phyloP scores from a whole-genome alignment of 208 protist genomes.

The Trypanosoma mega region DNA sequence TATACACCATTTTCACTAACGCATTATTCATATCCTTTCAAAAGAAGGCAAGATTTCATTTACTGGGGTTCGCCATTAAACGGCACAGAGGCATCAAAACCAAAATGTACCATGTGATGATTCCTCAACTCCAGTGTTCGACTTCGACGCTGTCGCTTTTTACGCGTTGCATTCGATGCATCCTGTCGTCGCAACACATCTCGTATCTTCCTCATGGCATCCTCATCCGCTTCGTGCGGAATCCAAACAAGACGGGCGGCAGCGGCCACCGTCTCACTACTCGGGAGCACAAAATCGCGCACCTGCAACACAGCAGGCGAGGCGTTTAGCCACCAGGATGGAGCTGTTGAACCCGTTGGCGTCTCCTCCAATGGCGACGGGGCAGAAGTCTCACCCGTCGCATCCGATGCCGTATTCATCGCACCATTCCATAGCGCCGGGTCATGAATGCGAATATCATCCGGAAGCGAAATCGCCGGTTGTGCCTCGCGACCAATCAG shows the following conservation, averaged over 20 bases:
- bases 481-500: slow-evolving; percentile 61
- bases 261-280: slow-evolving; percentile 37
- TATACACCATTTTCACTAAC: no score
- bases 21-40: no score
- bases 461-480: slow-evolving; percentile 31
- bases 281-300: slow-evolving; percentile 55
- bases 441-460: slow-evolving; percentile 24
- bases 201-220: slow-evolving; percentile 9
- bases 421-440: slow-evolving; percentile 16
- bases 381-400: background rate
- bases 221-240: slow-evolving; percentile 21
- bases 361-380: slow-evolving; percentile 6
- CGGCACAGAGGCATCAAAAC: slow-evolving; percentile 73
- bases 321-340: slow-evolving; percentile 71
- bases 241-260: slow-evolving; percentile 39
- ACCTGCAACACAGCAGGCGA: slow-evolving; percentile 48
- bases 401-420: slow-evolving; percentile 5
- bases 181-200: slow-evolving; percentile 10
- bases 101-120: slow-evolving; percentile 81
- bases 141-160: slow-evolving; percentile 21
- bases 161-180: background rate
- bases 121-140: slow-evolving; percentile 48
- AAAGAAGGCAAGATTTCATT: no score
- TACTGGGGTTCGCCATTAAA: slow-evolving; percentile 24
- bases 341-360: background rate